Evolutionary conservation across 805 yeast species (phyloP), one percentile per base, ranked within the genome.

Genomic region (Dipodascopsis tothii): DNA sequence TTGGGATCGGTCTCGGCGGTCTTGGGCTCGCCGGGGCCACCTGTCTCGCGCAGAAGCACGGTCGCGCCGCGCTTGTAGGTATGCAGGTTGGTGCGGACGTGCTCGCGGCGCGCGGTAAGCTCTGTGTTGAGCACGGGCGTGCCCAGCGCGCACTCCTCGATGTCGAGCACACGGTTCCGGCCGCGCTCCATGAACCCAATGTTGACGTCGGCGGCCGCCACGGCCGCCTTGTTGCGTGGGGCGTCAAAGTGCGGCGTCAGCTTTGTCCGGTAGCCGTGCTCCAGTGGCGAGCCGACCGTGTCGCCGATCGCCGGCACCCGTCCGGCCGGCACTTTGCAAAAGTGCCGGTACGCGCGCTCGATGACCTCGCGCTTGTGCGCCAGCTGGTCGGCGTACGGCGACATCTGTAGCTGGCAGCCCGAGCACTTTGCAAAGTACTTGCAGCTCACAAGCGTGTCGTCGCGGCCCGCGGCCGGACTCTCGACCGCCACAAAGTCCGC

Each of bases 211-310:
- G 66, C 57, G 9, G 70, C 67, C n/a, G 49, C 46, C 20, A 49
- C 50, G 9, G 48, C 48, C 40, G 66, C 66, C 9, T 60, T 49
- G 37, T 64, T 68, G 57, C 78, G 73, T 20, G 94, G 92, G 32
- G 84, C 66, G 57, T 83, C 87, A 64, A 88, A 92, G 66, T 92
- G 98, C 3, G 98, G 98, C 0, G 98, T 92, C 34, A 92, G 72
- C 60, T 92, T 92, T 0, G 98, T 92, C 60, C 98, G 72, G 64
- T 92, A 92, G 30, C 72, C 70, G 60, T 72, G 83, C 53, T 80
- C 72, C 44, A 77, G 65, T 3, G 98, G 98, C 7, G 95, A 84
- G 4, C 79, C 74, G 33, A 81, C 74, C 0, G 94, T 84, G 1
- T 69, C 64, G 1, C 73, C 73, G 28, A 90, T 68, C 5, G 55